Conservation (phyloP, 2,329 filamentous ascomycete genomes). For the Cryphonectria radicalis region DNA sequence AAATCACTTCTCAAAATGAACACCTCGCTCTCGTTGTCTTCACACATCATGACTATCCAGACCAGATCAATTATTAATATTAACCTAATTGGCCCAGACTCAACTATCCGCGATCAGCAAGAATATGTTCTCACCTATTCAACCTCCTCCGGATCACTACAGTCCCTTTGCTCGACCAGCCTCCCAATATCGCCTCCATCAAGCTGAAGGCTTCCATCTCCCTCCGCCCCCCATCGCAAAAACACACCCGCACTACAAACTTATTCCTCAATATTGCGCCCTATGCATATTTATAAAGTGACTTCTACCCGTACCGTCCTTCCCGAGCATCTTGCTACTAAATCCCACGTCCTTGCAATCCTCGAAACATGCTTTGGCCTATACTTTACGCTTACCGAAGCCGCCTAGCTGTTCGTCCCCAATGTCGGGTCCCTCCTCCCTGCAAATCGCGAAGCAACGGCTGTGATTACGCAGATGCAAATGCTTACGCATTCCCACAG, state of each 20-base stretch:
- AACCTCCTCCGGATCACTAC: background rate
- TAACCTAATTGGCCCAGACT: background rate
- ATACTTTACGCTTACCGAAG: background rate
- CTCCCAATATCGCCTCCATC: background rate
- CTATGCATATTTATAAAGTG: background rate
- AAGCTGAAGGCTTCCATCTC: background rate
- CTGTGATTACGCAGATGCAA: background rate
- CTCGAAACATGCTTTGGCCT: background rate
- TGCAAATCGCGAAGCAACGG: background rate
- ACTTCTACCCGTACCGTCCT: background rate
- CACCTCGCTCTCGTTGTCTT: background rate
- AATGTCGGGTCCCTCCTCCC: background rate
- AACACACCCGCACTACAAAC: background rate
- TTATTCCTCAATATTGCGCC: background rate
- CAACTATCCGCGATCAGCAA: background rate
- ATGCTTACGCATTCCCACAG: background rate
- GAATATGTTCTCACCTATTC: background rate
- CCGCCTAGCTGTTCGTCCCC: background rate
- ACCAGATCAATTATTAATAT: background rate
- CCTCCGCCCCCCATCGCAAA: background rate
- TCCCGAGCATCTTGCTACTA: background rate
- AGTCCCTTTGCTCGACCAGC: background rate
- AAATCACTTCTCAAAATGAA: background rate
- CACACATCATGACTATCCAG: background rate
- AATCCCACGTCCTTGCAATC: background rate